These are phyloP conservation scores for Dactylonectria estremocensis DNA, from an alignment of 2,329 filamentous ascomycete species.

Conservation along the genomic window DNA sequence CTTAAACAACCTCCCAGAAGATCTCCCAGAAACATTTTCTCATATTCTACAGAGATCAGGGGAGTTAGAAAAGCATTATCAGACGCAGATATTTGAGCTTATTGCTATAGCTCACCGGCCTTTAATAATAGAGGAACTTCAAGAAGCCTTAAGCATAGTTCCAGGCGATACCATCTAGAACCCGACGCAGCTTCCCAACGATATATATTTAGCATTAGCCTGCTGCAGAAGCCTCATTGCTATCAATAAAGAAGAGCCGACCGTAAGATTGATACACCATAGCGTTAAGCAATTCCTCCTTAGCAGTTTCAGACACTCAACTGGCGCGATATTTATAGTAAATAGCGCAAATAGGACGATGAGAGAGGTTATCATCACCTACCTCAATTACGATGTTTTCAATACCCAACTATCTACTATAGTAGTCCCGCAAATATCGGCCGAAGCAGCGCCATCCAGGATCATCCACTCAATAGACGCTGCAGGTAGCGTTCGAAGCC, in stretches of 20 bases:
- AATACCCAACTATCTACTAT: too few species aligned
- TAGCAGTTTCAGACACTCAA: slow-evolving; percentile 26
- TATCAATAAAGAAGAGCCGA: slow-evolving; percentile 53
- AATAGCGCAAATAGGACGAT: too few species aligned
- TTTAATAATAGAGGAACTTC: slow-evolving; percentile 53
- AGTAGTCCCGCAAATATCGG: too few species aligned
- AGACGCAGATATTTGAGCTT: slow-evolving; percentile 51
- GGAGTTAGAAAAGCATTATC: slow-evolving; percentile 35
- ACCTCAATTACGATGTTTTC: too few species aligned
- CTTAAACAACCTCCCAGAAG: slow-evolving; percentile 49
- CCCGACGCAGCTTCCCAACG: slow-evolving; percentile 6
- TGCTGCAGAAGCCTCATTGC: slow-evolving; percentile 54
- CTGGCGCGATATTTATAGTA: too few species aligned
- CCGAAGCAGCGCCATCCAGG: background rate
- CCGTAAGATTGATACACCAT: slow-evolving; percentile 53
- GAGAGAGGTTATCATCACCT: too few species aligned
- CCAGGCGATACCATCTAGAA: slow-evolving; percentile 51
- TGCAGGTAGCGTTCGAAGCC: background rate
- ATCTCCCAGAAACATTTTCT: slow-evolving; percentile 50
- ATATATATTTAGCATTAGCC: slow-evolving; percentile 39
- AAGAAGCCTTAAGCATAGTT: slow-evolving; percentile 56
- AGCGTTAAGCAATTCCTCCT: slow-evolving; percentile 55
- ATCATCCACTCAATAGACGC: slow-evolving; percentile 4
- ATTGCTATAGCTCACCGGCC: slow-evolving; percentile 49
- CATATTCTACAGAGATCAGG: too few species aligned